These are phyloP conservation scores for Brachypodium distachyon DNA, from an alignment of 202 grass and related monocot species.

Conservation along the genomic window DNA sequence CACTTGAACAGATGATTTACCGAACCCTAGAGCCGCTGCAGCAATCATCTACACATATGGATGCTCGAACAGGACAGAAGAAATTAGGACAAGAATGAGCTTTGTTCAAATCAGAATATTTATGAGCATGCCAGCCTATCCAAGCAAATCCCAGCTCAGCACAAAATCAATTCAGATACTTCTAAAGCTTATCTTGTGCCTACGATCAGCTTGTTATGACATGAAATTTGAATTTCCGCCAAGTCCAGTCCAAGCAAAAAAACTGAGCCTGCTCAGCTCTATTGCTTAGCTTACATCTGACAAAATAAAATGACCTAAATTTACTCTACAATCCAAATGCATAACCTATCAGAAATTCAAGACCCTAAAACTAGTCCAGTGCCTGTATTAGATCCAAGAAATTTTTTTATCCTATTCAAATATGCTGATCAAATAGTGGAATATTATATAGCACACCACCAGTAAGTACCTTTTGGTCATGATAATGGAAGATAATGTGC, in stretches of 20 bases:
- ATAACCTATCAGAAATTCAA: background rate
- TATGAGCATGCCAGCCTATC: background rate
- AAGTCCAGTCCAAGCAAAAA: background rate
- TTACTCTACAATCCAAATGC: background rate
- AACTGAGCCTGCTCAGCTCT: background rate
- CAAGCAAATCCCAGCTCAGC: background rate
- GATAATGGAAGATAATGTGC: slow-evolving; percentile 64
- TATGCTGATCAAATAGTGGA: background rate
- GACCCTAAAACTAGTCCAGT: background rate
- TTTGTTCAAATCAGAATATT: background rate
- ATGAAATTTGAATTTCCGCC: background rate
- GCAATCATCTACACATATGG: background rate
- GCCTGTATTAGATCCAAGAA: background rate
- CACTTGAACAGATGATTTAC: background rate
- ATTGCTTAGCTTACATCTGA: background rate
- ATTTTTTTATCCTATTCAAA: background rate
- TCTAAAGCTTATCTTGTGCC: background rate
- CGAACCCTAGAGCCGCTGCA: background rate
- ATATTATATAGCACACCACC: slow-evolving; percentile 12
- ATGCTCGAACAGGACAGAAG: background rate
- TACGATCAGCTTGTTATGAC: background rate
- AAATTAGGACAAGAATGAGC: background rate
- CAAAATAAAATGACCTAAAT: background rate
- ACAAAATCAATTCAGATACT: background rate
- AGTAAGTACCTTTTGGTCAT: slow-evolving; percentile 75